Base-by-base conservation (phyloP, 2,329 filamentous ascomycete species). In the Sporothrix protearum region DNA sequence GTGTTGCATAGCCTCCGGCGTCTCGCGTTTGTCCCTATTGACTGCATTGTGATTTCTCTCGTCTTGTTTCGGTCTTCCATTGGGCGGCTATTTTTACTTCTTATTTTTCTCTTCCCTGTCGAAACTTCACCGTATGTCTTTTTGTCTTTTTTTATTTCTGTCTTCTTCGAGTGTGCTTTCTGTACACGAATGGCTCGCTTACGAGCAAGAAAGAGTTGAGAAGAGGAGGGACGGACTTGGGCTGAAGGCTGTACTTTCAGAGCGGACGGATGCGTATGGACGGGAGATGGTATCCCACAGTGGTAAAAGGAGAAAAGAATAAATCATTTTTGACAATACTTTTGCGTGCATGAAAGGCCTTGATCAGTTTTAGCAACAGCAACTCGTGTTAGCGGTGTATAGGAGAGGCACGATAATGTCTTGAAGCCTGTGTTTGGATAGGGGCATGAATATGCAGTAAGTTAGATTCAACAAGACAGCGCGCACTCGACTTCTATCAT, bases 1-100 rank as follows among this genome's bases (percentile, higher is more conserved):
- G 28, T 61, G 51, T 45, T 73, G 71, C 71, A 73, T 73, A 71
- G 71, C 69, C 64, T 57, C 30, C 28, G 69, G 71, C 64, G 71
- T 73, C 71, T 61, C 64, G 71, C 71, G 68, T 61, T 39, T 71
- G 25, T 51, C 5, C 61, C 25, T 51, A 25, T 45, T 33, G 16
- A 19, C 9, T 45, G 7, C 22, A 28, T 70, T 16, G 49, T 9
- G 16, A 49, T 42, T 53, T 63, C 19, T 55, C 10, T 16, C 2
- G 63, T 70, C 12, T 2, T n/a, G n/a, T n/a, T 55, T 49, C 2
- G 6, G 6, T 6, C 36, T 57, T 33, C 28, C 33, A 19, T 59
- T 19, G 36, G 30, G 10, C 55, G 16, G 33, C 36, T 28, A 66
- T 63, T 68, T 57, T 47, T 9, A 55, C 42, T n/a, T 64, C 4